Conservation (phyloP, 2,329 filamentous ascomycete genomes). For the Fusarium guadeloupense region DNA sequence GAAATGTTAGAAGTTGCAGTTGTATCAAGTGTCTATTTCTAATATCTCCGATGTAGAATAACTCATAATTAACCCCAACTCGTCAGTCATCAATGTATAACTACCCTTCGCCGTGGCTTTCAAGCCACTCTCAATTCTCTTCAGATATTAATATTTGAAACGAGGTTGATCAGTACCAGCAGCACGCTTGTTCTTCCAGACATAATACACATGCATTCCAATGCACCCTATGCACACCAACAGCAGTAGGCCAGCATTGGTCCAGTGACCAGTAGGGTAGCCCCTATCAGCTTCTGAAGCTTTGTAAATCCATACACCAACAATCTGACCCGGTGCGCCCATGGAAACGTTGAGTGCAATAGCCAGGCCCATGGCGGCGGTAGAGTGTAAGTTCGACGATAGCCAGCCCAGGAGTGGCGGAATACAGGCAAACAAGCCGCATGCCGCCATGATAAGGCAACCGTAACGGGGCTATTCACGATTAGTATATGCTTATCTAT, state of each 20-base stretch:
- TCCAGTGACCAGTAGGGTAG: conserved; percentile 75
- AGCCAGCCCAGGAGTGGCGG: conserved; percentile 73
- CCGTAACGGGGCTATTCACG: conserved; percentile 62
- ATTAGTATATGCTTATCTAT: background rate
- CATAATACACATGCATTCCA: conserved; percentile 63
- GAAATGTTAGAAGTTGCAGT: too few relatives aligned
- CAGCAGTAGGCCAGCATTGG: conserved; percentile 67
- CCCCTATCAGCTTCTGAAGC: conserved; percentile 65
- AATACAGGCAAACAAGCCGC: conserved; percentile 72
- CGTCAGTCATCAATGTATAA: too few relatives aligned
- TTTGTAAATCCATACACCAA: conserved; percentile 78
- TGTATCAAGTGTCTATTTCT: too few relatives aligned
- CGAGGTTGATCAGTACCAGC: conserved; percentile 16
- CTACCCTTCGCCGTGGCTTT: too few relatives aligned
- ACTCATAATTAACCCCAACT: too few relatives aligned
- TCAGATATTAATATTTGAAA: conserved; percentile 32
- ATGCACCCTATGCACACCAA: conserved; percentile 65
- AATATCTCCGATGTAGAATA: too few relatives aligned
- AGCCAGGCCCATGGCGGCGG: conserved; percentile 69
- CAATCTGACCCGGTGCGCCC: conserved; percentile 72
- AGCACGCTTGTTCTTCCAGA: conserved; percentile 50
- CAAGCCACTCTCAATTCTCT: too few relatives aligned
- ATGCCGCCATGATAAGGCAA: conserved; percentile 70
- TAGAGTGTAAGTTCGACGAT: conserved; percentile 70
- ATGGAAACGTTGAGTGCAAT: conserved; percentile 74